Conservation (phyloP, 2,329 filamentous ascomycete species). For the Fonsecaea erecta region DNA sequence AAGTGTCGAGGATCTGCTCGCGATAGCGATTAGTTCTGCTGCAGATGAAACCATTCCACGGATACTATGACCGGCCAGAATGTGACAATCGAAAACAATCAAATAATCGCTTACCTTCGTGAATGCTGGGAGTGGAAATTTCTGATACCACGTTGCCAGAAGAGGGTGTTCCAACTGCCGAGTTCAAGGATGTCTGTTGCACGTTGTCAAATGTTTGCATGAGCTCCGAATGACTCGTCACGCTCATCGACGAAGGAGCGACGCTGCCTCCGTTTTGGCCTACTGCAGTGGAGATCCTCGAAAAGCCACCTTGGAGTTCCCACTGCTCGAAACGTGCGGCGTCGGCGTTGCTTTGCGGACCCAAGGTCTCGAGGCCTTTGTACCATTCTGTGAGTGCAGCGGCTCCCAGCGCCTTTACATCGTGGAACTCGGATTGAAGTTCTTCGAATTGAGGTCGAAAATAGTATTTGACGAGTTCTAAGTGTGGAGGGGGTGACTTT, state of each 20-base stretch:
- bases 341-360: slow-evolving; percentile 64
- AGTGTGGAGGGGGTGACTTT: slow-evolving; percentile 50
- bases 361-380: slow-evolving; percentile 71
- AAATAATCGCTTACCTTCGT: slow-evolving; percentile 4
- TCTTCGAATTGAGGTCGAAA: slow-evolving; percentile 65
- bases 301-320: slow-evolving; percentile 55
- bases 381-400: slow-evolving; percentile 76
- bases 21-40: not conserved
- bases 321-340: slow-evolving; percentile 76
- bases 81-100: not conserved
- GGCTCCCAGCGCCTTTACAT: slow-evolving; percentile 68
- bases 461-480: slow-evolving; percentile 69
- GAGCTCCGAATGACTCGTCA: not conserved
- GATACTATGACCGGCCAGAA: not conserved
- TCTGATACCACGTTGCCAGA: slow-evolving; percentile 5
- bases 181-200: not conserved
- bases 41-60: not conserved
- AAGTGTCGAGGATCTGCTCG: not conserved
- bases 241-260: not conserved
- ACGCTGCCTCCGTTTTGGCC: not conserved
- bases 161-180: slow-evolving; percentile 32
- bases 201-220: not conserved
- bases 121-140: not conserved
- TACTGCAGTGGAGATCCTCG: slow-evolving; percentile 13
- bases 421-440: slow-evolving; percentile 66